Evolutionary conservation across 768 basidiomycete species (phyloP).

Genomic region (Suillus discolor): DNA sequence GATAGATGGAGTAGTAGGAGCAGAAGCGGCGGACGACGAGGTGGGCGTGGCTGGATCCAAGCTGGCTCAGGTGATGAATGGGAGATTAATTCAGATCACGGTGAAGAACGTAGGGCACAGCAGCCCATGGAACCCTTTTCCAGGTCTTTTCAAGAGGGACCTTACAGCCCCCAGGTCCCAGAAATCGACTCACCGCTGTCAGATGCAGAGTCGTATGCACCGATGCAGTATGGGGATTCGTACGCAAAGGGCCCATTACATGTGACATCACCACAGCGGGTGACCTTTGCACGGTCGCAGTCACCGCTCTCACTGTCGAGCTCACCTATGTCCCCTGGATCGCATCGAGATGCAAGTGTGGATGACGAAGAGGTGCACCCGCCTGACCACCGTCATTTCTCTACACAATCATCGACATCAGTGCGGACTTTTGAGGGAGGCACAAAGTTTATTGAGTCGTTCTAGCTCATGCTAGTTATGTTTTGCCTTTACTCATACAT

Average conservation of each 20-base stretch:
- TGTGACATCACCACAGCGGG: constrained; percentile 11
- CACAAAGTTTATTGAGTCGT: constrained; percentile 50
- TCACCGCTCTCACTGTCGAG: constrained; percentile 29
- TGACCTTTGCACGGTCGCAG: constrained; percentile 24
- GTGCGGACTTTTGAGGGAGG: constrained; percentile 45
- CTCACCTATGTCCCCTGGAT: constrained; percentile 17
- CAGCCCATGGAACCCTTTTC: constrained; percentile 8
- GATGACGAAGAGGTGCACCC: constrained; percentile 12
- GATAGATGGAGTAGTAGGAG: constrained; percentile 20
- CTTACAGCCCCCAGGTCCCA: constrained; percentile 9
- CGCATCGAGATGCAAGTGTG: constrained; percentile 23
- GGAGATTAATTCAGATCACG: constrained; percentile 36
- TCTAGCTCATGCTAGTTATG: constrained; percentile 24
- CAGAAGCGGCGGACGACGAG: constrained; percentile 24
- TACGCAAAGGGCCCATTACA: constrained; percentile 20
- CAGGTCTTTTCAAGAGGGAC: background rate
- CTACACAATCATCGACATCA: constrained; percentile 27
- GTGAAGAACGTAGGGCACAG: constrained; percentile 3
- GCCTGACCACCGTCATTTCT: constrained; percentile 22
- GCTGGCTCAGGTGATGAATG: constrained; percentile 53
- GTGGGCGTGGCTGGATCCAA: constrained; percentile 51
- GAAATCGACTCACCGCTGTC: constrained; percentile 30
- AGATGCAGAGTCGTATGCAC: constrained; percentile 19
- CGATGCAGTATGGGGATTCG: constrained; percentile 21
- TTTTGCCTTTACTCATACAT: background rate